Conservation (phyloP, 805 yeast genomes). For the Candida michaelii region DNA sequence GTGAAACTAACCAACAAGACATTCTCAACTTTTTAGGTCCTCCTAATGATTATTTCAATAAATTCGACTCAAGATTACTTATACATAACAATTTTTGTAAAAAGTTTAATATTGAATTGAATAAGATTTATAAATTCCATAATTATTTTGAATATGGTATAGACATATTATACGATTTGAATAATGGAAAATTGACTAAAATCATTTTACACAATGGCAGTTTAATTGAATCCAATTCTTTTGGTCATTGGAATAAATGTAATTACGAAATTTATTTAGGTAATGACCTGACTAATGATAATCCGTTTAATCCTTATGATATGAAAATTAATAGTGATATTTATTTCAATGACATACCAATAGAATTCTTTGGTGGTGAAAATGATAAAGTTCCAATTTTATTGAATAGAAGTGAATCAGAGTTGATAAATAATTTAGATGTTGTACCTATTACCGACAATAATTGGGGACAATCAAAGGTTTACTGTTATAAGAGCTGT, state of each 20-base stretch:
- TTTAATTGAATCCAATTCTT: slow-evolving; percentile 49
- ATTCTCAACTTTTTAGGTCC: slow-evolving; percentile 51
- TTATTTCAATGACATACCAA: slow-evolving; percentile 33
- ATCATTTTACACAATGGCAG: slow-evolving; percentile 53
- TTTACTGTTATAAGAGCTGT: slow-evolving; percentile 39
- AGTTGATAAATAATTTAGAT: slow-evolving; percentile 30
- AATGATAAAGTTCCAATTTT: slow-evolving; percentile 27
- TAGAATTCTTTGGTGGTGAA: slow-evolving; percentile 19
- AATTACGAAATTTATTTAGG: slow-evolving; percentile 37
- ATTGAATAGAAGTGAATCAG: slow-evolving; percentile 40
- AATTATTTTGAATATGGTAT: slow-evolving; percentile 57
- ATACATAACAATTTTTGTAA: slow-evolving; percentile 36
- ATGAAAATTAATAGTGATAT: slow-evolving; percentile 20
- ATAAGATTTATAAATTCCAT: slow-evolving; percentile 42
- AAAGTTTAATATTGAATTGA: slow-evolving; percentile 13
- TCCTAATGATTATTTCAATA: slow-evolving; percentile 52
- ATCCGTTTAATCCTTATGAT: slow-evolving; percentile 12
- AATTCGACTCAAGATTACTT: slow-evolving; percentile 43
- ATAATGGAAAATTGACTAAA: slow-evolving; percentile 42
- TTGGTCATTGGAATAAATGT: slow-evolving; percentile 54
- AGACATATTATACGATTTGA: slow-evolving; percentile 51
- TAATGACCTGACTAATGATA: neutral
- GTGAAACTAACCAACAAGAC: slow-evolving; percentile 50
- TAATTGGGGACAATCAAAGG: slow-evolving; percentile 44
- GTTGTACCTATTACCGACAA: slow-evolving; percentile 17